Percentiles rank a stretch among this genome's conserved stretches.
phyloP scores from a whole-genome alignment of 148 eudicot genomes.

The Arctostaphylos glauca region DNA sequence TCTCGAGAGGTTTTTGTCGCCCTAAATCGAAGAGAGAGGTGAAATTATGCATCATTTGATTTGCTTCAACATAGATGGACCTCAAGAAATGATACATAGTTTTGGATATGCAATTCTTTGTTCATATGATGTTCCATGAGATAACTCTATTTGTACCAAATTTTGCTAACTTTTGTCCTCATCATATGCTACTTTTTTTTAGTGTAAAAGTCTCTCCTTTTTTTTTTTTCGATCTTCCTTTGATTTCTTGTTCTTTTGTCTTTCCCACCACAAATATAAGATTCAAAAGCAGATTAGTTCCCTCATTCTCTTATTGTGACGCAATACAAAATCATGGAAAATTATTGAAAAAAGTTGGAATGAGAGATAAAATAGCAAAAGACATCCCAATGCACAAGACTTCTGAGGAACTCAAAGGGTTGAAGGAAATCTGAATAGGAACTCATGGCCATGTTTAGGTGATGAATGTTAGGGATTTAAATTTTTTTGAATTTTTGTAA shows the following conservation, averaged over 20 bases:
- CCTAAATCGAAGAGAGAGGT: background rate
- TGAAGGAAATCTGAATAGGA: background rate
- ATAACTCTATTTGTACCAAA: slow-evolving; percentile 4
- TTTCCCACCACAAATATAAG: background rate
- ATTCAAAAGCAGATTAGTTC: background rate
- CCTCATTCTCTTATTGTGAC: no score
- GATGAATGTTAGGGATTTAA: no score
- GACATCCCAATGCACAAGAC: background rate
- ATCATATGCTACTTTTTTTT: background rate
- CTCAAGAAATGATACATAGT: background rate
- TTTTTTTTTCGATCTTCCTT: no score
- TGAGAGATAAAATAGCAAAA: background rate
- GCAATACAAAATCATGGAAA: background rate
- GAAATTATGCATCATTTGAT: background rate
- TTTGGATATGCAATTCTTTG: background rate
- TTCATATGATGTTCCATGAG: background rate
- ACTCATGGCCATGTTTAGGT: background rate
- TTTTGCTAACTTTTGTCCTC: background rate
- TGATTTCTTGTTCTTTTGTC: background rate
- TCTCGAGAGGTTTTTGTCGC: background rate
- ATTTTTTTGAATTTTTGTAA: no score
- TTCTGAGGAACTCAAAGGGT: background rate
- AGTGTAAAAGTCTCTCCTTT: background rate
- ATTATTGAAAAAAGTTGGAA: background rate
- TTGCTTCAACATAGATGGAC: background rate